These are phyloP conservation scores for Thoreauomyces humboldtii DNA, from an alignment of 192 early-diverging fungal genomes.

Conservation along the genomic window DNA sequence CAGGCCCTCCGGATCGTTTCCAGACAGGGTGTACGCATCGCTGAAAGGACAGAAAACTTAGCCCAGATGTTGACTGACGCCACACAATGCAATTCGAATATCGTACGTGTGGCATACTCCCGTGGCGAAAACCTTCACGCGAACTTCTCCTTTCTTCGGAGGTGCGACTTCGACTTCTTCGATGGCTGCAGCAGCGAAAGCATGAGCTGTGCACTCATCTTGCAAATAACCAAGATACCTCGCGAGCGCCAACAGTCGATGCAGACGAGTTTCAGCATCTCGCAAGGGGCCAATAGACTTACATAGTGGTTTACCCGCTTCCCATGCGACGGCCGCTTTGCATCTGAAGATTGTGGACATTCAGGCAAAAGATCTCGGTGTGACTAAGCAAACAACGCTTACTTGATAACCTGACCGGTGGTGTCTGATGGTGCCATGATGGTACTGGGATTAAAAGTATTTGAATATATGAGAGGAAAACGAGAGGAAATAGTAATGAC, in stretches of 20 bases:
- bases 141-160: slow-evolving; percentile 87
- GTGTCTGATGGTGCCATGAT: too few species aligned
- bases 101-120: slow-evolving; percentile 88
- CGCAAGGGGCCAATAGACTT: slow-evolving; percentile 32
- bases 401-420: too few species aligned
- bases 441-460: too few species aligned
- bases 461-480: too few species aligned
- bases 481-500: too few species aligned
- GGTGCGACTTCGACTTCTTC: slow-evolving; percentile 94
- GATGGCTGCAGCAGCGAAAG: slow-evolving; percentile 55
- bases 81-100: too few species aligned
- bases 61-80: too few species aligned
- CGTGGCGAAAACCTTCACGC: slow-evolving; percentile 87
- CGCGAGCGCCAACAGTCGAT: not conserved
- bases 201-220: not conserved
- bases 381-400: not conserved
- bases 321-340: slow-evolving; percentile 95
- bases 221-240: not conserved
- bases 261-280: not conserved
- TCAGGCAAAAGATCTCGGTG: slow-evolving; percentile 9
- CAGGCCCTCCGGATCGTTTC: slow-evolving; percentile 69
- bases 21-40: slow-evolving; percentile 95
- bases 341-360: slow-evolving; percentile 48
- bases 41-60: too few species aligned
- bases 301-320: slow-evolving; percentile 87